Base-by-base conservation (phyloP, 306 rosid species). In the Rosa lucieae region DNA sequence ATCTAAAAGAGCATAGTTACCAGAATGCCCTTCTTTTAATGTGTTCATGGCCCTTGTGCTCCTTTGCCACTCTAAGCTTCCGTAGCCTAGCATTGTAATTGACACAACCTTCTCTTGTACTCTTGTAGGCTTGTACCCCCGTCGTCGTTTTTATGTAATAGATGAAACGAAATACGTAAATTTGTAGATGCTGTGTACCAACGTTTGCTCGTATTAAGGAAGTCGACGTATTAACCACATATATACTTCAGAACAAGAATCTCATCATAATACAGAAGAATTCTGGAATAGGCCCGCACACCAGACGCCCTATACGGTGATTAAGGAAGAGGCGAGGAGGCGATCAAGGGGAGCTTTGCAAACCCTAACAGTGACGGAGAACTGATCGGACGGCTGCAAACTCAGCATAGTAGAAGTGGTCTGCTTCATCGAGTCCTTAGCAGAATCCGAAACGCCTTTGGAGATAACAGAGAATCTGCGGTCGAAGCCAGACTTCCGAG, bases 351-450 rank as follows among this genome's bases (percentile, higher is more conserved):
- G 98, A 4, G 66, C 85, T 84, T 73, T 84, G 26, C 90, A 87
- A 82, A 89, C 87, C 66, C 80, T 73, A 40, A 95, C 83, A 37
- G 93, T 91, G 46, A 95, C 98, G 49, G 93, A 53, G 85, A 95
- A 95, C 46, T 91, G 98, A 76, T 93, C 35, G 35, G 35, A 32
- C 2, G 35, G 35, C 35, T 1, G 89, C 81, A 23, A 23, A 0
- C 26, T 23, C 7, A 96, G 89, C 98, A 93, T 96, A 10, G 96
- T 88, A 21, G 98, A 96, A 65, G 93, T 93, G n/a, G 99, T 96
- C 79, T 93, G 93, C 82, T 93, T 95, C 98, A 96, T 96, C 56
- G 98, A 93, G 74, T 93, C 96, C 85, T 80, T 88, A 10, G 99
- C 92, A 3, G 89, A 69, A 55, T 90, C 93, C 8, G 98, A 91